A percentile compares a stretch with the other conserved stretches of the same genome.
phyloP scores from a whole-genome alignment of 768 basidiomycete species.

The Russula sp. region DNA sequence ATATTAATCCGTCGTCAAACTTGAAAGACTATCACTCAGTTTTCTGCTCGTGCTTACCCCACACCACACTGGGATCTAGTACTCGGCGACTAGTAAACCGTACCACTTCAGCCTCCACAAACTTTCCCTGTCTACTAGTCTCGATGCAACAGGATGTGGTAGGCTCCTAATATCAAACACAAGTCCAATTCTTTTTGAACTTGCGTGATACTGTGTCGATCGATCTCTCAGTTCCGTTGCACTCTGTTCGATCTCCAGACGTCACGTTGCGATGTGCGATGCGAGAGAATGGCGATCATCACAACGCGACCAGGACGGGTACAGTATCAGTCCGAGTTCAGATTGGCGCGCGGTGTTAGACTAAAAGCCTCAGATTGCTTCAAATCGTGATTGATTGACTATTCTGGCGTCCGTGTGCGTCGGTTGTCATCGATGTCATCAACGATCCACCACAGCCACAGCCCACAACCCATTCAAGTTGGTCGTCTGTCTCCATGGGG shows the following conservation, averaged over 20 bases:
- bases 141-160: background rate
- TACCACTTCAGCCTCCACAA: too few species aligned
- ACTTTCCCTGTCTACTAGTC: background rate
- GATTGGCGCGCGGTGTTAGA: background rate
- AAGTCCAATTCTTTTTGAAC: background rate
- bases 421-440: background rate
- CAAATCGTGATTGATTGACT: too few species aligned
- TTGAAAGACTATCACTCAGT: background rate
- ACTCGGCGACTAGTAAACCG: too few species aligned
- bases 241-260: too few species aligned
- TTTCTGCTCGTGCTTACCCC: background rate
- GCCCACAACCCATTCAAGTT: background rate
- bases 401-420: background rate
- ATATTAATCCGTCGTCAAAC: background rate
- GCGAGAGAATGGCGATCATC: background rate
- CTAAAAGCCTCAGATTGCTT: too few species aligned
- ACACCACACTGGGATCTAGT: background rate
- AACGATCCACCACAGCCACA: too few species aligned
- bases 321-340: background rate
- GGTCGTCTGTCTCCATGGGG: background rate
- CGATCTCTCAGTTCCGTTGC: background rate
- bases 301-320: background rate
- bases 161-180: background rate
- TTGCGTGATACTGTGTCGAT: background rate
- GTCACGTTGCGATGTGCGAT: background rate